phyloP scores from a whole-genome alignment of 2,329 filamentous ascomycete species.

The Stemphylium beticola region DNA sequence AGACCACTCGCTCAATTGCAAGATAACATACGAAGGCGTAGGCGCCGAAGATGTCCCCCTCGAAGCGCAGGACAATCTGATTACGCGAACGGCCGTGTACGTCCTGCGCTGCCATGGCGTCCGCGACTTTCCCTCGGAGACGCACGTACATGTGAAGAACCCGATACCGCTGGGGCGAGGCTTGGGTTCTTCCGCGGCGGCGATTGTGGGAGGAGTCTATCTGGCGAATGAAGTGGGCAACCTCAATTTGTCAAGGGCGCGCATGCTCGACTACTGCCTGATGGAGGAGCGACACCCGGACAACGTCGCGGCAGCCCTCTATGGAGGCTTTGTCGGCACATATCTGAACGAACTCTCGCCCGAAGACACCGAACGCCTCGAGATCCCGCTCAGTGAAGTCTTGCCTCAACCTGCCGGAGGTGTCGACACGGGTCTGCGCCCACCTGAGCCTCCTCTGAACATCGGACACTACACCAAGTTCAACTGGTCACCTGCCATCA shows the following conservation, averaged over 20 bases:
- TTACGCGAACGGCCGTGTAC: slow-evolving; percentile 93
- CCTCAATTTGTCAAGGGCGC: slow-evolving; percentile 75
- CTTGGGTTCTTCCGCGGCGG: slow-evolving; percentile 92
- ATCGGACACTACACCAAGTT: slow-evolving; percentile 98
- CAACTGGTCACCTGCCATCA: slow-evolving; percentile 91
- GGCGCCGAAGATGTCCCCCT: slow-evolving; percentile 80
- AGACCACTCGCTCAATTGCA: slow-evolving; percentile 76
- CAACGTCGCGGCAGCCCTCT: slow-evolving; percentile 85
- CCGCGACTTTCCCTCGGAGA: slow-evolving; percentile 79
- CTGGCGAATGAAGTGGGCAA: slow-evolving; percentile 88
- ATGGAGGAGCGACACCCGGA: slow-evolving; percentile 76
- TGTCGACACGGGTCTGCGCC: slow-evolving; percentile 83
- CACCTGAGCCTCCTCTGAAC: slow-evolving; percentile 85
- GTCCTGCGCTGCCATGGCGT: slow-evolving; percentile 91
- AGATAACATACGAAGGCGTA: slow-evolving; percentile 86
- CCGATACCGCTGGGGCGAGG: slow-evolving; percentile 92
- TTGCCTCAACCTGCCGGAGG: slow-evolving; percentile 89
- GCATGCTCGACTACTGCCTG: slow-evolving; percentile 92
- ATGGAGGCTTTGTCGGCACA: slow-evolving; percentile 95
- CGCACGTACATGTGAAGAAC: slow-evolving; percentile 93
- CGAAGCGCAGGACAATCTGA: slow-evolving; percentile 84
- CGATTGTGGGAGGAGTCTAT: slow-evolving; percentile 93
- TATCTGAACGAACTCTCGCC: slow-evolving; percentile 92
- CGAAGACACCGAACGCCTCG: slow-evolving; percentile 85
- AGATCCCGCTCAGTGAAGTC: slow-evolving; percentile 94